A percentile compares a stretch with the other conserved stretches of the same genome.
Conservation (phyloP, 164 flowering plant genomes). For the Kalanchoe fedtschenkoi region DNA sequence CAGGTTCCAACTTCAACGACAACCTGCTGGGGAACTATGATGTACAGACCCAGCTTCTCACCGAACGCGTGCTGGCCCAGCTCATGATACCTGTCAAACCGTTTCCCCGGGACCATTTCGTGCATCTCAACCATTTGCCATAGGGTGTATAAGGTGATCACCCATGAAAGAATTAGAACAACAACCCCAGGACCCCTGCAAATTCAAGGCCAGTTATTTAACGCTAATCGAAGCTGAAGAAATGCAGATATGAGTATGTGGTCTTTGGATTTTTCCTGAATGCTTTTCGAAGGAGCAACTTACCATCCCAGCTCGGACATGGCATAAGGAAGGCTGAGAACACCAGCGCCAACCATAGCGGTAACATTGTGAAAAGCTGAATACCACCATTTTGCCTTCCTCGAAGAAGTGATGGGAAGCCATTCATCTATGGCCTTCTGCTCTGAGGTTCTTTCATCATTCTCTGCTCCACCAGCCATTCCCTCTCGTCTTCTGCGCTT, state of each 20-base stretch:
- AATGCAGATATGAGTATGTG: too few relatives aligned
- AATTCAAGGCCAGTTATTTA: too few relatives aligned
- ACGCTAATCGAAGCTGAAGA: background rate
- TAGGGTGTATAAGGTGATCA: constrained; percentile 1
- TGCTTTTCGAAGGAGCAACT: background rate
- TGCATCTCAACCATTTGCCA: constrained; percentile 9
- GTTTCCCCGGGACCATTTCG: constrained; percentile 2
- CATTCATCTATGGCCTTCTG: constrained; percentile 5
- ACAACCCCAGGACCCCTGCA: constrained; percentile 5
- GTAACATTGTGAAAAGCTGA: constrained; percentile 5
- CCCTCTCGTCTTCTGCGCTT: too few relatives aligned
- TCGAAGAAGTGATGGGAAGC: constrained; percentile 3
- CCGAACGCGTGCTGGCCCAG: constrained; percentile 8
- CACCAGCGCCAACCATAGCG: background rate
- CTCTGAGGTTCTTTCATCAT: background rate
- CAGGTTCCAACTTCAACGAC: constrained; percentile 2
- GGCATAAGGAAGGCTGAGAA: constrained; percentile 3
- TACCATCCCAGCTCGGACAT: constrained; percentile 6
- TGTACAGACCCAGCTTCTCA: constrained; percentile 6
- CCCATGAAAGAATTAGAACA: background rate
- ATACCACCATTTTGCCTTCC: constrained; percentile 6
- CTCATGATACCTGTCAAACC: constrained; percentile 12
- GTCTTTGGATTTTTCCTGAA: background rate
- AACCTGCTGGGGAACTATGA: constrained; percentile 10
- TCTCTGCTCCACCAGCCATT: background rate